A percentile compares a stretch with the other conserved stretches of the same genome.
Evolutionary conservation across 441 rosid genomes (phyloP).

Genomic region (Monsonia emarginata): DNA sequence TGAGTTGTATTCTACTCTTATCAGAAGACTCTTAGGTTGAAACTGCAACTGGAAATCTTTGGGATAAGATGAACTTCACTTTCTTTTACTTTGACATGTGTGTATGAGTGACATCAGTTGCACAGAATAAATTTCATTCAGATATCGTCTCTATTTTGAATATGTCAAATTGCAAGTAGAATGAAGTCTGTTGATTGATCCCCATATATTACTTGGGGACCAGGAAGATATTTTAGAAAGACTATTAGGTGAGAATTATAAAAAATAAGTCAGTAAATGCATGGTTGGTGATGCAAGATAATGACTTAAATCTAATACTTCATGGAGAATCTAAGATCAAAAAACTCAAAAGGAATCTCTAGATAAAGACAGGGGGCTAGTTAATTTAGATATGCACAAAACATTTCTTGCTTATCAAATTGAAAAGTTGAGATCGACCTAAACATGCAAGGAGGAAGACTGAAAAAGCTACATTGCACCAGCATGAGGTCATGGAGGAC

Average conservation of each 20-base stretch:
- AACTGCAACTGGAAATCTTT: conserved; percentile 13
- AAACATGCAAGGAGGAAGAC: neutral
- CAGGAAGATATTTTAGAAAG: conserved; percentile 18
- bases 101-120: conserved; percentile 15
- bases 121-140: conserved; percentile 9
- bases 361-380: neutral
- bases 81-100: conserved; percentile 17
- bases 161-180: conserved; percentile 10
- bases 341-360: neutral
- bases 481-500: neutral
- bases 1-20: neutral
- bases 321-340: neutral
- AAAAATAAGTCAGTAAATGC: conserved; percentile 7
- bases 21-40: conserved; percentile 11
- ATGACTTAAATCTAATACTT: neutral
- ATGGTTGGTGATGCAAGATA: conserved; percentile 2
- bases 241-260: conserved; percentile 7
- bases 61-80: conserved; percentile 25
- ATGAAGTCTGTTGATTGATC: neutral
- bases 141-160: conserved; percentile 10
- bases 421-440: neutral
- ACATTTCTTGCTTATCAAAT: neutral
- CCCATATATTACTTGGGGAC: conserved; percentile 15
- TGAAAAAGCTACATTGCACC: neutral
- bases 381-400: neutral